Conservation (phyloP, 2,329 filamentous ascomycete genomes). For the Botryosphaeria dothidea region DNA sequence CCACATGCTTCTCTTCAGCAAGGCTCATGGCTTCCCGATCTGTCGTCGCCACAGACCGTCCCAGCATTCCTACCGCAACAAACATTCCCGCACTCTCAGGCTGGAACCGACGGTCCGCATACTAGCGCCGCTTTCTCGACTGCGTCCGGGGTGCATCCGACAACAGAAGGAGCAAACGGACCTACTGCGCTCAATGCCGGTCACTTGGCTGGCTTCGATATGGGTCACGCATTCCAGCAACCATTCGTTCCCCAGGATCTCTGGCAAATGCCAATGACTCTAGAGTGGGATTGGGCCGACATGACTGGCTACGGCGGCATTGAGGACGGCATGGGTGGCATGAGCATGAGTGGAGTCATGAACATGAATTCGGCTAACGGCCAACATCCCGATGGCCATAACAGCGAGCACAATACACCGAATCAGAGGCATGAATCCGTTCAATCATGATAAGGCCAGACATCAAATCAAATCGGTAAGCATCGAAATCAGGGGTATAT, state of each 20-base stretch:
- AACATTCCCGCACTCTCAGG: slow-evolving; percentile 1
- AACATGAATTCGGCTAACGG: neutral
- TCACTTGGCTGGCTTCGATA: neutral
- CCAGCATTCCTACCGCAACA: slow-evolving; percentile 10
- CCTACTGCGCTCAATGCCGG: slow-evolving; percentile 10
- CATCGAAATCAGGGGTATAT: neutral
- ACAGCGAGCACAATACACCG: neutral
- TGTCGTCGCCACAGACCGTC: slow-evolving; percentile 1
- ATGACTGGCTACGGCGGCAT: slow-evolving; percentile 40
- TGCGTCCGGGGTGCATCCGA: neutral
- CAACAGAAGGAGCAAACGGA: neutral
- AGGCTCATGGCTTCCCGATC: slow-evolving; percentile 17
- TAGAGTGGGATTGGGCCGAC: slow-evolving; percentile 83
- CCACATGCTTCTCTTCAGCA: slow-evolving; percentile 38
- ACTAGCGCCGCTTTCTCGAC: neutral
- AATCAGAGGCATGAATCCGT: neutral
- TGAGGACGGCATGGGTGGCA: slow-evolving; percentile 28
- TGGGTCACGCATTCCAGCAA: slow-evolving; percentile 63
- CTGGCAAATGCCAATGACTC: slow-evolving; percentile 93
- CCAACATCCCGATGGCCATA: neutral
- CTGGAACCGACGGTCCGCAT: neutral
- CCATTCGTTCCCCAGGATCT: slow-evolving; percentile 90
- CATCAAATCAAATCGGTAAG: neutral
- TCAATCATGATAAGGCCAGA: neutral
- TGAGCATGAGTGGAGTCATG: slow-evolving; percentile 19